Evolutionary conservation across 2,329 filamentous ascomycete genomes (phyloP), one percentile per base, ranked within the genome.

Genomic region (Anthostomella pinea): DNA sequence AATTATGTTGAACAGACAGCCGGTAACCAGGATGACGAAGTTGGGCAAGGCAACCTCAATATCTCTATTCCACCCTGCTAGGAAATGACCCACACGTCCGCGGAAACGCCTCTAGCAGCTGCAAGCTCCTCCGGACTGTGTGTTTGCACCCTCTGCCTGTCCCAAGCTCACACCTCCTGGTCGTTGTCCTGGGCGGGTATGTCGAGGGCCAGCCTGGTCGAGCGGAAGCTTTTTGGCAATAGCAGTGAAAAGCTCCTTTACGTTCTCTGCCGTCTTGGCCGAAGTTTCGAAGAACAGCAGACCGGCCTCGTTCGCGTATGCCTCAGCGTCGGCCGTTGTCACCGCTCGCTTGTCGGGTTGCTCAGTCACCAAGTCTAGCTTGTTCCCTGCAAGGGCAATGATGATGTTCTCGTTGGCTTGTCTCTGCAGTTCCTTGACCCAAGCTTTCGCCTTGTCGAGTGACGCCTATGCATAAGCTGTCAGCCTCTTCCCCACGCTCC

Each of bases 341-440:
- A 98, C 93, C 26, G 90, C 93, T 58, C 93, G 85, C 79, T 97
- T 97, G 64, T 96, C 91, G 30, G 91, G 91, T 62, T 87, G 86
- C 60, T 95, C 90, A 47, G 82, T 90, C 46, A 96, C 93, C 53
- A 98, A 73, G 76, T 98, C 93, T 59, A 95, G 75, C 72, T 98
- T 97, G 77, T 98, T 98, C 47, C 93, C 93, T 35, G 91, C 93
- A 27, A 98, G 81, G 30, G 93, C 93, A 59, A 98, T 98, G 66
- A 98, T 90, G 65, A 98, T 98, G 69, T 97, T 97, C 69, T 98
- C 93, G 72, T 97, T 98, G 46, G 94, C 93, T 70, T 98, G 93
- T 62, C 93, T 84, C 68, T 98, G 93, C 37, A 98, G 81, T 65
- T 98, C 93, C 71, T 97, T 97, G 41, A 98, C 91, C 93, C 93